Conservation (phyloP, 805 yeast genomes). For the Yarrowia sp. region DNA sequence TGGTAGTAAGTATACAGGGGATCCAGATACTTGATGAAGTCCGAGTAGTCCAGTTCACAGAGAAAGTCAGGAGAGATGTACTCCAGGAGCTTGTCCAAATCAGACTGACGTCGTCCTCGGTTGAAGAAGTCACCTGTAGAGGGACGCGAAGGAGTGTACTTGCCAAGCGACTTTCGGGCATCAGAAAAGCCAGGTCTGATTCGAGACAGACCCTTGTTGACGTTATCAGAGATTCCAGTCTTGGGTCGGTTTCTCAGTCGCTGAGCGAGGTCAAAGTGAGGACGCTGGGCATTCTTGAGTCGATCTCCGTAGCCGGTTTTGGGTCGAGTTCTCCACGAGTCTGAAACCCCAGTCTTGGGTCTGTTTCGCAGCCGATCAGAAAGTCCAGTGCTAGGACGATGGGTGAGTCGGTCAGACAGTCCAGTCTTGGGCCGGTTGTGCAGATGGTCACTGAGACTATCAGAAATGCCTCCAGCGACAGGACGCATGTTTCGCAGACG, state of each 20-base stretch:
- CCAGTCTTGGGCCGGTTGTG: background rate
- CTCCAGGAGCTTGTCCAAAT: background rate
- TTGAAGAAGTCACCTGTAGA: background rate
- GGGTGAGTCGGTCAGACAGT: constrained; percentile 35
- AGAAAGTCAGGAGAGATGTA: background rate
- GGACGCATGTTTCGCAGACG: constrained; percentile 35
- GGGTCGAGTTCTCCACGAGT: background rate
- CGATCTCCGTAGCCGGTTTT: background rate
- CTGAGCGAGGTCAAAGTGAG: background rate
- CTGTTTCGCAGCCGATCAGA: background rate
- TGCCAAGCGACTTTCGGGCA: background rate
- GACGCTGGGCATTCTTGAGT: background rate
- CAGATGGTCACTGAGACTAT: constrained; percentile 36
- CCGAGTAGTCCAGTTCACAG: constrained; percentile 29
- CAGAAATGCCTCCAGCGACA: background rate
- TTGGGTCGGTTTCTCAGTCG: background rate
- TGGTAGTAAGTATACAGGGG: background rate
- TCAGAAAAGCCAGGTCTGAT: background rate
- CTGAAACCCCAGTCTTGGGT: background rate
- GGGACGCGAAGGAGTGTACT: background rate
- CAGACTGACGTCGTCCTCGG: background rate
- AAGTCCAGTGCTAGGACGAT: background rate
- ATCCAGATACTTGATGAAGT: background rate
- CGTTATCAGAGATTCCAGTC: background rate
- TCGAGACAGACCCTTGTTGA: background rate